Conservation (phyloP, 306 rosid species). For the Vachellia pachyceras region DNA sequence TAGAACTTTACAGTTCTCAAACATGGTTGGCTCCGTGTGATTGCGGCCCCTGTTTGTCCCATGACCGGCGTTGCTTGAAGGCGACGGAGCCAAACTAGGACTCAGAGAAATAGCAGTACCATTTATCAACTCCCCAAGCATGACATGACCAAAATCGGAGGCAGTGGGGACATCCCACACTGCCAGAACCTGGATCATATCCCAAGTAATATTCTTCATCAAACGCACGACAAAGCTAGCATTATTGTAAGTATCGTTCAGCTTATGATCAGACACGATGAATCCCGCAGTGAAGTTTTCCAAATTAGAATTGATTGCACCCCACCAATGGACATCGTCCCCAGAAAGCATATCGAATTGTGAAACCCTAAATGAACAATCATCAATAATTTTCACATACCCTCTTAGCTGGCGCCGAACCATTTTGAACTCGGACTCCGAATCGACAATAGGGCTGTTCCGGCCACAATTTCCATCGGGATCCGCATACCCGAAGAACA, state of each 20-base stretch:
- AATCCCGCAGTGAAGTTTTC: slow-evolving; percentile 67
- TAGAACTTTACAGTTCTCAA: slow-evolving; percentile 76
- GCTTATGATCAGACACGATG: slow-evolving; percentile 56
- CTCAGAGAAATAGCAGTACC: slow-evolving; percentile 25
- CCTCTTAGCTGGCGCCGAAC: slow-evolving; percentile 91
- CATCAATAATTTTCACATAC: slow-evolving; percentile 58
- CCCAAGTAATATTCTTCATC: slow-evolving; percentile 66
- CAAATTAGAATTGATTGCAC: slow-evolving; percentile 52
- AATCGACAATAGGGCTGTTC: slow-evolving; percentile 49
- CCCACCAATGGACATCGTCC: slow-evolving; percentile 81
- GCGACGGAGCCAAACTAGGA: slow-evolving; percentile 49
- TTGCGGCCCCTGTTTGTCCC: slow-evolving; percentile 14
- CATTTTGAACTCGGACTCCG: slow-evolving; percentile 65
- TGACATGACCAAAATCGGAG: slow-evolving; percentile 72
- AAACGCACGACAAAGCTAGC: slow-evolving; percentile 61
- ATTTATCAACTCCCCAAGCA: slow-evolving; percentile 34
- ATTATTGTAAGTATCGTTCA: slow-evolving; percentile 64
- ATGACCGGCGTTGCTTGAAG: slow-evolving; percentile 23
- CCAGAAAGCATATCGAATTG: slow-evolving; percentile 86
- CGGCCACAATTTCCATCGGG: slow-evolving; percentile 55
- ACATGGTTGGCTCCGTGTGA: slow-evolving; percentile 61
- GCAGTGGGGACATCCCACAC: slow-evolving; percentile 85
- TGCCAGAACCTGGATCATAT: slow-evolving; percentile 71
- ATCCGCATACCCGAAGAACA: slow-evolving; percentile 58
- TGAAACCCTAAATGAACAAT: slow-evolving; percentile 85